These are phyloP conservation scores for Populus tomentosa DNA, from an alignment of 441 rosid species.

Conservation along the genomic window DNA sequence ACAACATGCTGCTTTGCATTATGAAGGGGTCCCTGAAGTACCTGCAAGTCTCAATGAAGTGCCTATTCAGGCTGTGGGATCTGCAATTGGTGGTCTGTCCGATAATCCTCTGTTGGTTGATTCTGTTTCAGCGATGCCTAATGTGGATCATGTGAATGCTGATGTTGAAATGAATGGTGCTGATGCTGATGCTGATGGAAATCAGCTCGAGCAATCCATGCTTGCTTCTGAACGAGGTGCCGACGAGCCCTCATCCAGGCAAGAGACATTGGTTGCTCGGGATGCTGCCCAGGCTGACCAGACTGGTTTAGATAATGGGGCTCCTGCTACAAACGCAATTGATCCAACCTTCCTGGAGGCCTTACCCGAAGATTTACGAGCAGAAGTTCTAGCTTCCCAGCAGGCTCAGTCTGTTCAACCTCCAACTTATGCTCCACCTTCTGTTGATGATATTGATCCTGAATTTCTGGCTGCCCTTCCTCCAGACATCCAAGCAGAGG, in stretches of 20 bases:
- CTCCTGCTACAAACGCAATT: constrained; percentile 67
- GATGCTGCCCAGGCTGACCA: constrained; percentile 56
- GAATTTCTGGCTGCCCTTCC: constrained; percentile 99
- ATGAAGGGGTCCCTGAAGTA: constrained; percentile 31
- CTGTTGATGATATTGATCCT: constrained; percentile 95
- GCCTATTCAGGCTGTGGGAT: constrained; percentile 30
- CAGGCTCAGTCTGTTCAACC: constrained; percentile 92
- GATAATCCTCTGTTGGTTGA: constrained; percentile 21
- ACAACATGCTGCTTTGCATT: constrained; percentile 30
- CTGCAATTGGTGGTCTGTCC: constrained; percentile 26
- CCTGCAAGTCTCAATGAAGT: constrained; percentile 37
- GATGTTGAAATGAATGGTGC: constrained; percentile 83
- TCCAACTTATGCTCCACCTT: constrained; percentile 78
- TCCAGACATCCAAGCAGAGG: constrained; percentile 98
- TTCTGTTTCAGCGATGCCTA: constrained; percentile 40
- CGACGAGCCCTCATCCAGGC: constrained; percentile 45
- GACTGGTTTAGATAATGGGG: constrained; percentile 35
- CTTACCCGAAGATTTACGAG: constrained; percentile 89
- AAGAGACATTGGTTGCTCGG: constrained; percentile 36
- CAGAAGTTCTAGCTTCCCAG: constrained; percentile 98
- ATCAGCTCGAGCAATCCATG: constrained; percentile 45
- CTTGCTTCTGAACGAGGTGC: constrained; percentile 36
- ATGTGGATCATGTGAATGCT: constrained; percentile 36
- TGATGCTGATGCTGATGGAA: constrained; percentile 56
- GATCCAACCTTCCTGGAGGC: constrained; percentile 99